phyloP scores from a whole-genome alignment of 345 rosid species.

The Ceriops zippeliana region DNA sequence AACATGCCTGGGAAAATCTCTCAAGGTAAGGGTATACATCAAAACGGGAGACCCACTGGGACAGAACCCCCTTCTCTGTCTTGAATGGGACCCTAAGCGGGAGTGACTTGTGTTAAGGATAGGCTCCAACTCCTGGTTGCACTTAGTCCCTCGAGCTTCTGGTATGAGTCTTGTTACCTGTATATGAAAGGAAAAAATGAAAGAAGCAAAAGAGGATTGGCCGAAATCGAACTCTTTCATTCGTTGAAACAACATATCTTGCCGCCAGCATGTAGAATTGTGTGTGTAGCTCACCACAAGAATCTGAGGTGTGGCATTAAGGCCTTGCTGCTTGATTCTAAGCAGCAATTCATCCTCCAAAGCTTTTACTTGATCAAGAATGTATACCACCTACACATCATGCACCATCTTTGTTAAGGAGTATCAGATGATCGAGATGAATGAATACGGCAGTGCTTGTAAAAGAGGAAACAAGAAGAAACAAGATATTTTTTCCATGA shows the following conservation, averaged over 20 bases:
- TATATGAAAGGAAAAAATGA: not conserved
- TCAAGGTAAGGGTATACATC: slow-evolving; percentile 89
- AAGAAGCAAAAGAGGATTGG: not conserved
- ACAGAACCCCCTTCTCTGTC: slow-evolving; percentile 61
- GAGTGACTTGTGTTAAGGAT: slow-evolving; percentile 62
- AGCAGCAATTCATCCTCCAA: slow-evolving; percentile 73
- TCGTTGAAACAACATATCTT: not conserved
- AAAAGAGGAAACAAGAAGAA: too few species aligned
- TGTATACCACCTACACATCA: slow-evolving; percentile 73
- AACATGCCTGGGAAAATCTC: slow-evolving; percentile 59
- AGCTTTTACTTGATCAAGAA: slow-evolving; percentile 95
- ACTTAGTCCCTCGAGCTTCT: slow-evolving; percentile 71
- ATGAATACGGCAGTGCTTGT: too few species aligned
- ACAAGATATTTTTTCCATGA: too few species aligned
- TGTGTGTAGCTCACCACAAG: slow-evolving; percentile 55
- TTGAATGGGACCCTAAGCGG: slow-evolving; percentile 74
- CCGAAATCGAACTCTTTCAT: not conserved
- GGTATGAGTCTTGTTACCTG: slow-evolving; percentile 80
- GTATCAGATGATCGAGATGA: too few species aligned
- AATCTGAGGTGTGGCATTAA: slow-evolving; percentile 71
- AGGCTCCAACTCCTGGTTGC: slow-evolving; percentile 76
- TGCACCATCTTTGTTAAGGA: not conserved
- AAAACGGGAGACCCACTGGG: slow-evolving; percentile 88
- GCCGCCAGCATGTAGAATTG: not conserved
- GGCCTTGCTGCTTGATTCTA: slow-evolving; percentile 73